Base-by-base conservation (phyloP, 768 basidiomycete species). In the Pleurotus cornucopiae region DNA sequence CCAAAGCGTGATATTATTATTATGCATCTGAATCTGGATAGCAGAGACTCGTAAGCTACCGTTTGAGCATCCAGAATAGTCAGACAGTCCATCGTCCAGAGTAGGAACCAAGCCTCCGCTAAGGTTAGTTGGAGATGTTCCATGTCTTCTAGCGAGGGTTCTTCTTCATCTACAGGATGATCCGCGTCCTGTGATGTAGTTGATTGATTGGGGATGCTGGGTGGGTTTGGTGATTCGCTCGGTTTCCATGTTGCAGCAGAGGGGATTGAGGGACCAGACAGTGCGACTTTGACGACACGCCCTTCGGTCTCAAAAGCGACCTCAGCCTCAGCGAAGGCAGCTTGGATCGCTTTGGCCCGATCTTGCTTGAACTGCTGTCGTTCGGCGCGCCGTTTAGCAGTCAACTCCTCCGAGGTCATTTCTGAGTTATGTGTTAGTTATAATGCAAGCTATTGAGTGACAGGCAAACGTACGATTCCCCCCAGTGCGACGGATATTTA, bases 281-380 rank as follows among this genome's bases (percentile, higher is more conserved):
- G 76, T 3, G 82, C 76, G 26, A 82, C 79, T n/a, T 77, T 71
- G 20, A 84, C 76, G 9, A 88, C 76, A 20, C 82, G 83, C 13
- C 89, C 88, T 64, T 88, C 84, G 16, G 78, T 75, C 11, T 78
- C 80, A 62, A 93, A 94, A 0, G 87, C 81, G 1, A 73, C 76
- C 64, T 94, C 91, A 5, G 90, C 91, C 64, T 91, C 87, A 39
- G 86, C 86, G 0, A 85, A 87, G 0, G 89, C 89, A 0, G 81
- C 81, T 1, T 91, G 91, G 61, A 97, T 89, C 2, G 94, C 96
- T 56, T 78, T 76, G 23, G 95, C 94, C 64, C 97, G 85, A 65
- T 96, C 93, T 39, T 87, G 76, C 71, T 99, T 99, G 77, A 96
- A 95, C 62, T 94, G 89, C 63, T 86, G 87, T 38, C 97, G 86